Evolutionary conservation across 2,329 filamentous ascomycete genomes (phyloP), one percentile per base, ranked within the genome.

Genomic region (Aspergillus vadensis): DNA sequence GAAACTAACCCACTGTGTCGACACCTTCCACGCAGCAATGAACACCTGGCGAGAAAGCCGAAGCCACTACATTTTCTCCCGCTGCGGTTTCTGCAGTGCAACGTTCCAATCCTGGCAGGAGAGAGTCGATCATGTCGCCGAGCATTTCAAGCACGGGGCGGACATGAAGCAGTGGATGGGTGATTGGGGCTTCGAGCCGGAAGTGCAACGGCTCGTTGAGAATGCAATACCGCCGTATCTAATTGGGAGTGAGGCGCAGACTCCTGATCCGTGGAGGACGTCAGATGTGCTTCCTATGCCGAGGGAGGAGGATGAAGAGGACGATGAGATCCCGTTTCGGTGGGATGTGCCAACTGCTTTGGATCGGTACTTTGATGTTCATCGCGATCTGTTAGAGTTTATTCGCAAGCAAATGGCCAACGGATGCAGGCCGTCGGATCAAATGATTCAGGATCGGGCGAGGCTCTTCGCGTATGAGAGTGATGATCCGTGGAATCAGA

Each of bases 31-130:
- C 9, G 9, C 75, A 1, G 76, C 74, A 55, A 85, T 85, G 83
- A 80, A 85, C 19, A 70, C 71, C 14, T 86, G 84, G 84, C 84
- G 82, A 64, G 79, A 79, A 5, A 77, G 80, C 39, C 79, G 79
- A 1, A 76, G 77, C 14, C 77, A 78, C 51, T 76, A 78, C 49
- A 79, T 86, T 65, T 81, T 80, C 39, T 76, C 74, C 0, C 69
- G 73, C 8, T 77, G 74, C 54, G 74, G 74, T 4, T 75, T 77
- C 52, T 77, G 74, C 54, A 64, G 61, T 15, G 57, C 66, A 9
- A 66, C 59, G 2, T 74, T 76, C 53, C 63, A 60, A 4, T 72
- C 72, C 0, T 77, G 74, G 74, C 68, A 72, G 60, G 70, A 71
- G 9, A 67, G 74, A n/a, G 68, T 71, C n/a, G 72, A 76, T 21